phyloP scores from a whole-genome alignment of 371 early-diverging fungal genomes.

The Mycotypha africana region DNA sequence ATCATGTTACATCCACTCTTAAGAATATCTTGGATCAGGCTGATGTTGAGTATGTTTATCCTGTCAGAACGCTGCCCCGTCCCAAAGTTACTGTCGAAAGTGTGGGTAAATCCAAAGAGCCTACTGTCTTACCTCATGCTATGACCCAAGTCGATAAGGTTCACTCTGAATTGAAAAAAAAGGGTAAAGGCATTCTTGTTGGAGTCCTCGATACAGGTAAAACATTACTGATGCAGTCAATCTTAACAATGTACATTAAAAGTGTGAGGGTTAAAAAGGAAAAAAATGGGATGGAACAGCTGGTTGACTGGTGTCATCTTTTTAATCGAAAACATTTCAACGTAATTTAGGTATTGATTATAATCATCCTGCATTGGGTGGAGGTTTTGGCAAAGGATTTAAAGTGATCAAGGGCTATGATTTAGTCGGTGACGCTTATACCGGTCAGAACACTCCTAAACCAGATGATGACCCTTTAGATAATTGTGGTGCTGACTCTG shows the following conservation, averaged over 20 bases:
- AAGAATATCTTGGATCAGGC: constrained; percentile 17
- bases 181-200: constrained; percentile 68
- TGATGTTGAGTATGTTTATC: constrained; percentile 23
- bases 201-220: constrained; percentile 68
- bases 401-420: constrained; percentile 59
- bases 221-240: background rate
- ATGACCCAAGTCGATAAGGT: constrained; percentile 42
- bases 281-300: no score
- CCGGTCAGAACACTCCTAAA: constrained; percentile 23
- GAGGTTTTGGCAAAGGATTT: constrained; percentile 56
- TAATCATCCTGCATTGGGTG: constrained; percentile 68
- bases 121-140: constrained; percentile 24
- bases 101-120: background rate
- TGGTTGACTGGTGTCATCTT: no score
- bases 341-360: constrained; percentile 58
- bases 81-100: constrained; percentile 12
- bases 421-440: constrained; percentile 50
- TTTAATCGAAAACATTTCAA: no score
- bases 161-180: constrained; percentile 34
- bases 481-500: constrained; percentile 31
- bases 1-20: constrained; percentile 7
- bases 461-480: constrained; percentile 36
- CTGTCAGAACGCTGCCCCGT: constrained; percentile 22
- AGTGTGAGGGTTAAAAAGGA: no score
- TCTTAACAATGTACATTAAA: background rate